Evolutionary conservation across 768 basidiomycete species (phyloP).

Genomic region (Exidia glandulosa): DNA sequence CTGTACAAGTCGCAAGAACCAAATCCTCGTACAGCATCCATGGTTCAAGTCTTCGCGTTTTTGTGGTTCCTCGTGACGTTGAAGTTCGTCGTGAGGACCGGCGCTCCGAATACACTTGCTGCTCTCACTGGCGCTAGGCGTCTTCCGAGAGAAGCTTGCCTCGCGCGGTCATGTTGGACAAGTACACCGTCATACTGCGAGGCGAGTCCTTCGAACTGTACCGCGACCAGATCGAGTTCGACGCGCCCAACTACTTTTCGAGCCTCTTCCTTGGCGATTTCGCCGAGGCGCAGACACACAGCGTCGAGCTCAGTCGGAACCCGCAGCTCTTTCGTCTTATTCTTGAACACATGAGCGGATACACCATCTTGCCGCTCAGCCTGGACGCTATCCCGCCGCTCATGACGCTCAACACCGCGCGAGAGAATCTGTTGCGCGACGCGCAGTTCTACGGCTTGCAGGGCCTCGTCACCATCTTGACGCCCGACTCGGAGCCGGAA

Average conservation of each 20-base stretch:
- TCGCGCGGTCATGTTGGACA: neutral
- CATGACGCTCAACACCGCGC: neutral
- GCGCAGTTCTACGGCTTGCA: slow-evolving; percentile 4
- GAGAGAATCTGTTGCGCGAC: slow-evolving; percentile 1
- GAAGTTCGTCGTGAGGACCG: too few species aligned
- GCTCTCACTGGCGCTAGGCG: too few species aligned
- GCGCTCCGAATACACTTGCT: too few species aligned
- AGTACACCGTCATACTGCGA: slow-evolving; percentile 7
- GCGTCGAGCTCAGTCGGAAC: slow-evolving; percentile 1
- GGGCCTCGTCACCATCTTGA: neutral
- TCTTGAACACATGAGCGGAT: slow-evolving; percentile 10
- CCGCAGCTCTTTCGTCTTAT: slow-evolving; percentile 7
- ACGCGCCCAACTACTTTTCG: slow-evolving; percentile 10
- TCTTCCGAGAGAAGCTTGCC: too few species aligned
- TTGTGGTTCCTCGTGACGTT: too few species aligned
- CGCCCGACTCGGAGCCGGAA: too few species aligned
- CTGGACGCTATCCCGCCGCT: neutral
- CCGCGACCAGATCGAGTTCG: slow-evolving; percentile 7
- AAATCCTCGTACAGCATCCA: too few species aligned
- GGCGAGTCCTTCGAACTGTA: slow-evolving; percentile 1
- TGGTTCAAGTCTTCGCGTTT: too few species aligned
- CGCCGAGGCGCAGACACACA: neutral
- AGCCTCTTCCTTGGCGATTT: slow-evolving; percentile 6
- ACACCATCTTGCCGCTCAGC: slow-evolving; percentile 5
- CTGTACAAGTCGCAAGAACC: too few species aligned